A percentile compares a stretch with the other conserved stretches of the same genome.
Conservation (phyloP, 192 early-diverging fungal species). For the Entophlyctis luteolus region DNA sequence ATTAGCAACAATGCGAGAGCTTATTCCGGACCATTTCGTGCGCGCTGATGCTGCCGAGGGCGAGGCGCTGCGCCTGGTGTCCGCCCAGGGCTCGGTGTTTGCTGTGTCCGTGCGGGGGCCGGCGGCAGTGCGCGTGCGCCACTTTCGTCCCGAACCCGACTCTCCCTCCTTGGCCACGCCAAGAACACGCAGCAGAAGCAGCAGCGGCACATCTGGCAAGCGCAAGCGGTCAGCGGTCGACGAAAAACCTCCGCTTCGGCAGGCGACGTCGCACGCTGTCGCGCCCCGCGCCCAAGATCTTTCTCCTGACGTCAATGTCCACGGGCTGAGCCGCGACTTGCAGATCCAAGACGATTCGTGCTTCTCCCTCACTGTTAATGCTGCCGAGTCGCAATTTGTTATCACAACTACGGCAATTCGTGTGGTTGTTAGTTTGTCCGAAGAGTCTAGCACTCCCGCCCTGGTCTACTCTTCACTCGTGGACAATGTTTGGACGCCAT, state of each 20-base stretch:
- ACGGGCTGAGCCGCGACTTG: neutral
- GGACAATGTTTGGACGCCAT: constrained; percentile 12
- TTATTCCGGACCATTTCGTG: too few species aligned
- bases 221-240: neutral
- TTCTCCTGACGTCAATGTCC: neutral
- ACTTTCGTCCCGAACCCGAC: neutral
- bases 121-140: constrained; percentile 10
- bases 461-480: neutral
- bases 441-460: neutral
- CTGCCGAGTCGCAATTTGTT: too few species aligned
- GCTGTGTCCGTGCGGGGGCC: constrained; percentile 1
- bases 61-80: constrained; percentile 1
- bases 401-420: constrained; percentile 4
- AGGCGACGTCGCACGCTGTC: neutral
- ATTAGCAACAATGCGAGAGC: too few species aligned
- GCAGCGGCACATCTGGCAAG: neutral
- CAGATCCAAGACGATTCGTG: too few species aligned
- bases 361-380: too few species aligned
- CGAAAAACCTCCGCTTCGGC: neutral
- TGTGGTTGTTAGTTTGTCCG: neutral
- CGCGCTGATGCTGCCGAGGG: neutral
- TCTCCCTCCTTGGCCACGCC: too few species aligned
- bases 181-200: neutral
- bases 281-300: neutral
- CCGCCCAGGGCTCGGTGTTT: constrained; percentile 9